Base-by-base conservation (phyloP, 805 yeast species). In the Pichia rugopelliculosa region DNA sequence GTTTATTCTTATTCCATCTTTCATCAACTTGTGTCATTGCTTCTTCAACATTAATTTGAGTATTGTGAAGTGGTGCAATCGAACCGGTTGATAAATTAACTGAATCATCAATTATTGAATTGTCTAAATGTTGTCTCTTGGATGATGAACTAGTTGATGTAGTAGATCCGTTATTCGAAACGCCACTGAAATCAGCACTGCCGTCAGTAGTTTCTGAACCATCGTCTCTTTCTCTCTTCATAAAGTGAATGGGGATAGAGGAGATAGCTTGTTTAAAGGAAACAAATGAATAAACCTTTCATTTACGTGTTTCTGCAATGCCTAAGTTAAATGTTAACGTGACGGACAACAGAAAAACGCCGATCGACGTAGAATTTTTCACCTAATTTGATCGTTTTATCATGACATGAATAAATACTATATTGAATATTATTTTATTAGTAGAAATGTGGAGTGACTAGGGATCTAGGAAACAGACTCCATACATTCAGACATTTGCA, bases 1-100 rank as follows among this genome's bases (percentile, higher is more conserved):
- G 33, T 23, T 44, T 37, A 5, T 46, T 46, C n/a, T 44, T 25
- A 15, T 39, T 48, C 39, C 55, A 51, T 26, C 47, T 49, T 30
- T 57, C 54, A 41, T 61, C 60, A 39, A 56, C 49, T 43, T 65
- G 67, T 1, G 67, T 59, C 48, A 65, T 58, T 46, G 58, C 58
- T 17, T 55, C 49, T 13, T 51, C 51, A 22, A 62, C 60, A 46
- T 61, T 59, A 17, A 61, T 51, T 24, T 55, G 56, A 5, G 59
- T 21, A 18, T 11, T 8, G 17, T 42, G 22, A 8, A 46, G 15
- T 39, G 23, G 18, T 34, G 38, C 36, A n/a, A 42, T 17, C 6
- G 26, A 17, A 9, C 15, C 25, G 17, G 30, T n/a, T 7, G 44
- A 27, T 18, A 13, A n/a, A n/a, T 30, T 20, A 21, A 20, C 18